Evolutionary conservation across 2,329 filamentous ascomycete genomes (phyloP).

Genomic region (Beauveria bassiana): DNA sequence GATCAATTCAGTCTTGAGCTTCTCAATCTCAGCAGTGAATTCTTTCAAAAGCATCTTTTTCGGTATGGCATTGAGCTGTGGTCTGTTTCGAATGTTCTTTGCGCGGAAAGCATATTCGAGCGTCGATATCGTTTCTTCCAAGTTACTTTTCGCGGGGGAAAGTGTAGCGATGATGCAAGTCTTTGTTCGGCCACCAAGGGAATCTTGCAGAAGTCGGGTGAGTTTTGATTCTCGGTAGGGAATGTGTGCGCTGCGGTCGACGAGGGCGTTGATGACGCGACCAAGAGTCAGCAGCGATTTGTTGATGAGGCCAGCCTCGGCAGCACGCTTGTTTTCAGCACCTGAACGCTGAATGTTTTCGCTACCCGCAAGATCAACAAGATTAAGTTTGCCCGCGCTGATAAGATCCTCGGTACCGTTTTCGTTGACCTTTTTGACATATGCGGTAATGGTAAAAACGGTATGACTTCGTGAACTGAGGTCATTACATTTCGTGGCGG

Average conservation of each 20-base stretch:
- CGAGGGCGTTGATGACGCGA: conserved; percentile 93
- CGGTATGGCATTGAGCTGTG: conserved; percentile 84
- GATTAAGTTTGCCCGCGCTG: conserved; percentile 85
- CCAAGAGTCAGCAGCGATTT: conserved; percentile 93
- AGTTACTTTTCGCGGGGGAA: conserved; percentile 86
- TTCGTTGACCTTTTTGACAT: conserved; percentile 73
- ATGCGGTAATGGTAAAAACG: conserved; percentile 91
- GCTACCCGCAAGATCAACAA: conserved; percentile 93
- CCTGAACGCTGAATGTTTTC: conserved; percentile 97
- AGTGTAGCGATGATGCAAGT: conserved; percentile 98
- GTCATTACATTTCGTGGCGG: conserved; percentile 98
- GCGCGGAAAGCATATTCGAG: conserved; percentile 96
- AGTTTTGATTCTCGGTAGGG: conserved; percentile 92
- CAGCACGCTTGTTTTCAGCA: conserved; percentile 93
- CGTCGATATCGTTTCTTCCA: conserved; percentile 97
- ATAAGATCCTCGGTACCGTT: conserved; percentile 84
- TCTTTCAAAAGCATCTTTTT: conserved; percentile 90
- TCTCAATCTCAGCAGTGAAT: conserved; percentile 88
- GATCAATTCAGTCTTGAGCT: conserved; percentile 87
- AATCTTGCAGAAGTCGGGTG: conserved; percentile 90
- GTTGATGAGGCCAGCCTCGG: conserved; percentile 95
- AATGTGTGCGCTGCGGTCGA: conserved; percentile 84
- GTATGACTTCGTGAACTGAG: conserved; percentile 95
- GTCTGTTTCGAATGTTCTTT: conserved; percentile 98
- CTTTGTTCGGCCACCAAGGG: conserved; percentile 88